These are phyloP conservation scores for Kalanchoe fedtschenkoi DNA, from an alignment of 164 flowering plant genomes.

Conservation along the genomic window DNA sequence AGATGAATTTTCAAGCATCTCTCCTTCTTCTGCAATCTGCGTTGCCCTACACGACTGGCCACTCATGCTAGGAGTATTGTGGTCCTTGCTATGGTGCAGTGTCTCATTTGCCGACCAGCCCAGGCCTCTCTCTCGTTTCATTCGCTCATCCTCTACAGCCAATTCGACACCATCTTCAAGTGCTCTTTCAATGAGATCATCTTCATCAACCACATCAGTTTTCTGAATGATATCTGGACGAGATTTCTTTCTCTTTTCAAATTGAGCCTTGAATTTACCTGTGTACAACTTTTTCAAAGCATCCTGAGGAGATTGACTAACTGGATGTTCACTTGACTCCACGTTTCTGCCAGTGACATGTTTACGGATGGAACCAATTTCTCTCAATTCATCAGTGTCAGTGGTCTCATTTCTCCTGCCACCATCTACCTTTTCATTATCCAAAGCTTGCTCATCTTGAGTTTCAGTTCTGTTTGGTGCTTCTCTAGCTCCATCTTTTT, in stretches of 20 bases:
- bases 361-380: constrained; percentile 21
- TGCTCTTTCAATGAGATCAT: constrained; percentile 78
- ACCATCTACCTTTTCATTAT: constrained; percentile 24
- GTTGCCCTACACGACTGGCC: constrained; percentile 12
- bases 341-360: constrained; percentile 18
- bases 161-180: constrained; percentile 81
- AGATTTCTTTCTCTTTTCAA: constrained; percentile 55
- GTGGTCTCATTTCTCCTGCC: constrained; percentile 23
- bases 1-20: constrained; percentile 25
- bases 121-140: constrained; percentile 40
- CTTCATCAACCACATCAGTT: constrained; percentile 65
- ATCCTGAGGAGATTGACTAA: constrained; percentile 53
- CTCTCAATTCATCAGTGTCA: constrained; percentile 36
- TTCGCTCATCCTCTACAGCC: constrained; percentile 56
- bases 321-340: constrained; percentile 32
- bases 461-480: constrained; percentile 15
- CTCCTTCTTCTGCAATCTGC: constrained; percentile 27
- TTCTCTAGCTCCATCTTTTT: constrained; percentile 22
- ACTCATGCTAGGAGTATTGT: background rate
- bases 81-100: constrained; percentile 11
- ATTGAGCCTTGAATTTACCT: constrained; percentile 69
- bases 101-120: constrained; percentile 28
- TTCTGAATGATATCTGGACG: constrained; percentile 37
- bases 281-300: constrained; percentile 51
- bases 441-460: constrained; percentile 19